A percentile compares a stretch with the other conserved stretches of the same genome.
Conservation (phyloP, 106 monocot species). For the Allium fistulosum region DNA sequence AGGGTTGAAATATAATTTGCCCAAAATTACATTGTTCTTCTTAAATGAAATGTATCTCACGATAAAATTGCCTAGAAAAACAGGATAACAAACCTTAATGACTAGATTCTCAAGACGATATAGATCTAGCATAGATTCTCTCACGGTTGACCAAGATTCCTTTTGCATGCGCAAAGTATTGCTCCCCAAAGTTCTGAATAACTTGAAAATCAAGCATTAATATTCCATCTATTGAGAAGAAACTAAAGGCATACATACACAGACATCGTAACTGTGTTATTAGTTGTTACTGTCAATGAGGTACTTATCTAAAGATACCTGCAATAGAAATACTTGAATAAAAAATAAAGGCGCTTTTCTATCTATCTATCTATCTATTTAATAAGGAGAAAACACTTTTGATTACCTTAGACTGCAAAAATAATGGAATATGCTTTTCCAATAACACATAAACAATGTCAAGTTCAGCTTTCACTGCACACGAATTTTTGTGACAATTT, state of each 20-base stretch:
- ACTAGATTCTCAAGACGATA: slow-evolving; percentile 39
- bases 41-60: too few species aligned
- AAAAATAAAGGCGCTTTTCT: too few species aligned
- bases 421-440: slow-evolving; percentile 24
- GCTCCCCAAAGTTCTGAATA: slow-evolving; percentile 27
- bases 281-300: slow-evolving; percentile 30
- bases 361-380: too few species aligned
- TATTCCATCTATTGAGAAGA: slow-evolving; percentile 51
- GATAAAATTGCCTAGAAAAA: neutral
- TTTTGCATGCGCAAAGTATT: slow-evolving; percentile 9
- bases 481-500: slow-evolving; percentile 45
- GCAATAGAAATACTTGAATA: slow-evolving; percentile 16
- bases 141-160: slow-evolving; percentile 27
- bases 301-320: slow-evolving; percentile 57
- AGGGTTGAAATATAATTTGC: too few species aligned
- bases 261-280: slow-evolving; percentile 10
- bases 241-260: slow-evolving; percentile 21
- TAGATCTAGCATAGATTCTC: slow-evolving; percentile 36
- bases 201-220: slow-evolving; percentile 35
- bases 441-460: slow-evolving; percentile 21
- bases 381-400: too few species aligned
- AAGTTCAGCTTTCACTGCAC: slow-evolving; percentile 19
- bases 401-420: slow-evolving; percentile 63
- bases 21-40: too few species aligned
- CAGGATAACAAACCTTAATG: slow-evolving; percentile 24